Evolutionary conservation across 2,329 filamentous ascomycete species (phyloP).

Genomic region (Calonectria ilicicola): DNA sequence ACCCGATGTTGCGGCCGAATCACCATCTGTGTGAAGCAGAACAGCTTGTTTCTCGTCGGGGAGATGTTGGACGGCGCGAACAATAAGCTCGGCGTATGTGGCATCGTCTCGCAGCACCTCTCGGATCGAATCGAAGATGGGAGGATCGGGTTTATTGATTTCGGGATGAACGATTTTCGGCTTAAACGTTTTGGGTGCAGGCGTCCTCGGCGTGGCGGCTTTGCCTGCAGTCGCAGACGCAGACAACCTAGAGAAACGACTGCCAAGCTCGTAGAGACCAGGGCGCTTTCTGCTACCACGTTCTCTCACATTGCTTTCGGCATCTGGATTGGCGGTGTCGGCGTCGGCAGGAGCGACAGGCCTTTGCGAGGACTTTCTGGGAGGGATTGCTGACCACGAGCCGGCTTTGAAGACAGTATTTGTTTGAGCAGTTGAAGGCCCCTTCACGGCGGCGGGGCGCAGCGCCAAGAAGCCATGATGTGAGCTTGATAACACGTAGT

Average conservation of each 20-base stretch:
- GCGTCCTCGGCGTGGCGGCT: too few species aligned
- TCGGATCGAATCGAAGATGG: background rate
- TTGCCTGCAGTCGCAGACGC: background rate
- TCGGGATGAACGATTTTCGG: background rate
- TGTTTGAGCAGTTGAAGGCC: background rate
- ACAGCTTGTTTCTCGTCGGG: background rate
- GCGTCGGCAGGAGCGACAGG: too few species aligned
- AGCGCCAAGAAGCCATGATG: background rate
- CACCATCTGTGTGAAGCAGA: background rate
- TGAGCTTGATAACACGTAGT: background rate
- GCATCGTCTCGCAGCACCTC: background rate
- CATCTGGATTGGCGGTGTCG: too few species aligned
- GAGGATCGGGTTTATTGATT: background rate
- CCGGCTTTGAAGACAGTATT: background rate
- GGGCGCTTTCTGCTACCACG: too few species aligned
- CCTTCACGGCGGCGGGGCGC: background rate
- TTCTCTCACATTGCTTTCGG: too few species aligned
- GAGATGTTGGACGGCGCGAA: background rate
- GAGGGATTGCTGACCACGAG: background rate
- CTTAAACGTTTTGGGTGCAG: too few species aligned
- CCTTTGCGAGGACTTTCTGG: too few species aligned
- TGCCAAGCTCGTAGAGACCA: too few species aligned
- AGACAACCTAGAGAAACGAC: too few species aligned
- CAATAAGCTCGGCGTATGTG: background rate
- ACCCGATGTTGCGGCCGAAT: background rate